phyloP scores from a whole-genome alignment of 164 flowering plant species.

The Piper betle region DNA sequence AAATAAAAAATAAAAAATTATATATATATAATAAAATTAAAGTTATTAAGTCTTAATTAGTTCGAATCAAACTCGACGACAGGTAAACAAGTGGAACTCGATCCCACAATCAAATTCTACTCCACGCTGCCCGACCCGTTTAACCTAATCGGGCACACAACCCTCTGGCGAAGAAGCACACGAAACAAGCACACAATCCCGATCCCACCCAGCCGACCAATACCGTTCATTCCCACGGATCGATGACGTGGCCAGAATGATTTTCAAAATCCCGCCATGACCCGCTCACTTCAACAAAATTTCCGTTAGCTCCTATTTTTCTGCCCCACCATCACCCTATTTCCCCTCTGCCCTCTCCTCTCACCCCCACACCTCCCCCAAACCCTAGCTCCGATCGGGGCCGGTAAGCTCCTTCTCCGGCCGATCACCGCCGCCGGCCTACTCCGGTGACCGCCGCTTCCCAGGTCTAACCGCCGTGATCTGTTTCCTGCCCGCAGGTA shows the following conservation, averaged over 20 bases:
- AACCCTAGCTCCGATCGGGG: conserved; percentile 14
- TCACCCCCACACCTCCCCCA: conserved; percentile 1
- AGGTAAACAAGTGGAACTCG: no score
- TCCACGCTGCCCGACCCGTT: no score
- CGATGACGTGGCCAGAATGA: conserved; percentile 6
- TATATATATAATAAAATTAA: no score
- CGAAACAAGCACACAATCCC: no score
- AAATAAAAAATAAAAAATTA: no score
- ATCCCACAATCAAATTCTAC: no score
- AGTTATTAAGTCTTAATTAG: no score
- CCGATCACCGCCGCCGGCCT: background rate
- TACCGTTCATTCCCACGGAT: no score
- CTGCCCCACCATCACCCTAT: conserved; percentile 1
- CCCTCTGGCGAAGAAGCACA: no score
- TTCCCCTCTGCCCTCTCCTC: conserved; percentile 5
- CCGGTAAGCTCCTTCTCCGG: background rate
- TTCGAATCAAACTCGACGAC: no score
- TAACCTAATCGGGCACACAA: no score
- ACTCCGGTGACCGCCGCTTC: background rate
- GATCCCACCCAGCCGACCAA: no score
- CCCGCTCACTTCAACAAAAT: conserved; percentile 6
- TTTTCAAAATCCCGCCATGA: conserved; percentile 28
- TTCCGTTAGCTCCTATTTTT: background rate
- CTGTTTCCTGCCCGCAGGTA: conserved; percentile 17
- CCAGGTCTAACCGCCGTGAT: conserved; percentile 11